phyloP scores from a whole-genome alignment of 1,284 basidiomycete genomes.

The Pseudozyma sp. region DNA sequence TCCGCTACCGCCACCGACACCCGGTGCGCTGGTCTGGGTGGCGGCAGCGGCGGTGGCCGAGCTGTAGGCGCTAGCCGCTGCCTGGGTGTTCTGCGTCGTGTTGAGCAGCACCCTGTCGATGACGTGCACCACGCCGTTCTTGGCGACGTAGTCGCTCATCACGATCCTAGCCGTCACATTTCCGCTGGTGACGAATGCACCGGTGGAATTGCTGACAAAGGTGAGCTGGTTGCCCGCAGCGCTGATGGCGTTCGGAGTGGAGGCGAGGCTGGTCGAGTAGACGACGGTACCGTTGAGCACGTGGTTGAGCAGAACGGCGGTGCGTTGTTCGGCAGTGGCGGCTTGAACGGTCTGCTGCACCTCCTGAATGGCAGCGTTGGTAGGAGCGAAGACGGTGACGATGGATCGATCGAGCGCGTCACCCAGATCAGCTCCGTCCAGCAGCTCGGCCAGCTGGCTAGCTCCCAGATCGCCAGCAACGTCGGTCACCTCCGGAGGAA shows the following conservation, averaged over 20 bases:
- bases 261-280: constrained; percentile 73
- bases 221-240: constrained; percentile 75
- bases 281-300: constrained; percentile 77
- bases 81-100: constrained; percentile 71
- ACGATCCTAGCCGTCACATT: constrained; percentile 75
- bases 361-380: constrained; percentile 46
- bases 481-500: constrained; percentile 45
- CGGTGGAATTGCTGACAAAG: constrained; percentile 75
- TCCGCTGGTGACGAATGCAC: constrained; percentile 75
- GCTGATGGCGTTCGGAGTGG: constrained; percentile 70
- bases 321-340: constrained; percentile 75
- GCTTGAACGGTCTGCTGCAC: constrained; percentile 72
- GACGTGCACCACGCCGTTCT: constrained; percentile 79
- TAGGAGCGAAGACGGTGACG: constrained; percentile 80
- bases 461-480: constrained; percentile 46
- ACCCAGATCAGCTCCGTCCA: constrained; percentile 70
- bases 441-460: constrained; percentile 67
- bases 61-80: constrained; percentile 73
- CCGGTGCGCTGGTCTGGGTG: constrained; percentile 23
- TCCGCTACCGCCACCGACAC: constrained; percentile 17
- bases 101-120: constrained; percentile 77
- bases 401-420: constrained; percentile 69
- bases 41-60: constrained; percentile 43
- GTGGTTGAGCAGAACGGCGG: constrained; percentile 68
- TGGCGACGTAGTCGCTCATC: constrained; percentile 75